Evolutionary conservation across 2,329 filamentous ascomycete genomes (phyloP), one percentile per base, ranked within the genome.

Genomic region (Cladophialophora exuberans): DNA sequence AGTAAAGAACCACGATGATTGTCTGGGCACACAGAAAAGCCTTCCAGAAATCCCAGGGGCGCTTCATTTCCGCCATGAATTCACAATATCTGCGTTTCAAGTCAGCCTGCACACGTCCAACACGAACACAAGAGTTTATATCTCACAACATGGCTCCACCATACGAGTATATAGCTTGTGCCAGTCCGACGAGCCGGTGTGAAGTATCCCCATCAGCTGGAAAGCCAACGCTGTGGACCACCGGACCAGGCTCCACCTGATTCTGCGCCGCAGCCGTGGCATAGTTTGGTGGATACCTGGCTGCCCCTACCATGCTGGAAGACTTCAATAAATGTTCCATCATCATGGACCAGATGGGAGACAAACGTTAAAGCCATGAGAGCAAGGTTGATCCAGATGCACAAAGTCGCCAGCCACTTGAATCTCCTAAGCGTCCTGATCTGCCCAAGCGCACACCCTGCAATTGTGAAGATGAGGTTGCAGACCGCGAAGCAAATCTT

Each of bases 1-100:
- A 5, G 25, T 47, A 47, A 18, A 47, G 22, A 9, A 31, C 20
- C 25, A 47, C 26, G 1, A 47, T 47, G 11, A 47, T 15, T 18
- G 26, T 10, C 23, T 47, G 43, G n/a, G 43, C 43, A n/a, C 20
- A 26, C 20, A 47, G 20, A 17, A 26, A 20, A 17, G 22, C 43
- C 30, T 47, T 47, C 43, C 43, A 47, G 25, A 47, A 47, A 30
- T 47, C 43, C 43, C 20, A 23, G 11, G 43, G 43, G 15, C 26
- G 43, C 7, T 25, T 20, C 39, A 31, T 31, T 31, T 31, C 30
- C 10, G 30, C 30, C 30, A 31, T 31, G 30, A 31, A 31, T n/a
- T 31, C 30, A n/a, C 30, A 31, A n/a, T 31, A 31, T n/a, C 30
- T 31, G 30, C 10, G 10, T 10, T 31, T n/a, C n/a, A n/a, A 31